Conservation (phyloP, 768 basidiomycete species). For the Termitomyces sp. region DNA sequence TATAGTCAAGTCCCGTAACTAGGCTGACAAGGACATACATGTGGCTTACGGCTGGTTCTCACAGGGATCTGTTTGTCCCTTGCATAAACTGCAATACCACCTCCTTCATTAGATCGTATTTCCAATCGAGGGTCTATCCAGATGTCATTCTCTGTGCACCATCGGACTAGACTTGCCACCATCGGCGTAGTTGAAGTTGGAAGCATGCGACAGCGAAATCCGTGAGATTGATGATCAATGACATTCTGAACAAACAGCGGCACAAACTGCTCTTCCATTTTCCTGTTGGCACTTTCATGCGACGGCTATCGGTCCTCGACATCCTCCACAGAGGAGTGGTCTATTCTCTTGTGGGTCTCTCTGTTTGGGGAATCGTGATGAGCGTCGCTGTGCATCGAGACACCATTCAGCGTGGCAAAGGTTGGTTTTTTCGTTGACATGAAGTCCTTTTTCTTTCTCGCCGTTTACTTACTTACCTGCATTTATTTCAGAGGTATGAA, state of each 20-base stretch:
- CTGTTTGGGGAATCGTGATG: slow-evolving; percentile 49
- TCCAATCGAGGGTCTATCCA: slow-evolving; percentile 43
- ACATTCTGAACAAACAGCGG: slow-evolving; percentile 1
- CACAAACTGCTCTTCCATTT: not conserved
- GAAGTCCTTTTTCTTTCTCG: not conserved
- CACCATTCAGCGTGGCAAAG: slow-evolving; percentile 51
- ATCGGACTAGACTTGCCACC: slow-evolving; percentile 33
- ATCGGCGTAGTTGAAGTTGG: slow-evolving; percentile 8
- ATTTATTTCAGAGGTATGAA: not conserved
- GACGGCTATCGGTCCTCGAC: slow-evolving; percentile 34
- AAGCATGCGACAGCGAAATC: not conserved
- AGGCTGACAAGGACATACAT: not conserved
- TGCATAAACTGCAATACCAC: slow-evolving; percentile 35
- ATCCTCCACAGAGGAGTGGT: slow-evolving; percentile 53
- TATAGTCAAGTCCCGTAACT: not conserved
- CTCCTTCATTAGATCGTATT: slow-evolving; percentile 23
- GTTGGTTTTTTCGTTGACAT: slow-evolving; percentile 27
- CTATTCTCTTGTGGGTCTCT: slow-evolving; percentile 47
- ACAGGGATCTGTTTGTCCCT: slow-evolving; percentile 25
- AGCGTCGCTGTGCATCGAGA: slow-evolving; percentile 51
- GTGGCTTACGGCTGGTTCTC: slow-evolving; percentile 32
- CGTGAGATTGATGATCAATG: not conserved
- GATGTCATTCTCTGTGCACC: slow-evolving; percentile 46
- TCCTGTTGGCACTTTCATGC: slow-evolving; percentile 9
- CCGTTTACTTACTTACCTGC: not conserved